A percentile compares a stretch with the other conserved stretches of the same genome.
These are phyloP conservation scores for Parathielavia appendiculata DNA, from an alignment of 495 filamentous ascomycete genomes.

Conservation along the genomic window DNA sequence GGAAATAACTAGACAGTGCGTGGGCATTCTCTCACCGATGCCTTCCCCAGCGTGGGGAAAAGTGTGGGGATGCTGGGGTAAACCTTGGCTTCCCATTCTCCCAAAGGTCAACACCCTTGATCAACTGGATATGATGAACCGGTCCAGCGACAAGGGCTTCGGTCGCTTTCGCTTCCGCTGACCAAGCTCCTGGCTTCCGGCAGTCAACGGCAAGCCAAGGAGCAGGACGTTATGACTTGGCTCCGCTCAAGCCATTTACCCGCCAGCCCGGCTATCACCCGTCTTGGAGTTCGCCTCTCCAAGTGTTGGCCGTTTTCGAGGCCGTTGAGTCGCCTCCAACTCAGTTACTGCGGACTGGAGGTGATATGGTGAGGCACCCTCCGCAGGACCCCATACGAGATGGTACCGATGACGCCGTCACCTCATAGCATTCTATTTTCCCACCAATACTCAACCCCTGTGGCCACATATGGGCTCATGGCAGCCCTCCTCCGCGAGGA, in stretches of 20 bases:
- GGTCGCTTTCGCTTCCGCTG: neutral
- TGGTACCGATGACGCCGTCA: slow-evolving; percentile 9
- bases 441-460: slow-evolving; percentile 20
- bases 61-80: slow-evolving; percentile 8
- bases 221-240: neutral
- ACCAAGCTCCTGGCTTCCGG: slow-evolving; percentile 3
- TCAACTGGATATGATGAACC: neutral
- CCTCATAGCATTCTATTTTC: slow-evolving; percentile 30
- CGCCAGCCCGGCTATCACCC: slow-evolving; percentile 16
- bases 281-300: slow-evolving; percentile 13
- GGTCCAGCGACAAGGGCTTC: neutral
- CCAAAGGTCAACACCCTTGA: neutral
- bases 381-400: slow-evolving; percentile 18
- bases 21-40: neutral
- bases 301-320: slow-evolving; percentile 15
- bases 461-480: slow-evolving; percentile 1
- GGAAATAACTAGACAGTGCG: neutral
- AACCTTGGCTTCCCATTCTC: neutral
- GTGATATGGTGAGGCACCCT: slow-evolving; percentile 15
- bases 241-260: slow-evolving; percentile 22
- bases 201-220: slow-evolving; percentile 12
- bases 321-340: slow-evolving; percentile 11
- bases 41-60: neutral
- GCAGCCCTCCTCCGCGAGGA: neutral
- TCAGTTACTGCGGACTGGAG: slow-evolving; percentile 14